These are phyloP conservation scores for Coleophoma eucalyptorum DNA, from an alignment of 2,329 filamentous ascomycete genomes.

Conservation along the genomic window DNA sequence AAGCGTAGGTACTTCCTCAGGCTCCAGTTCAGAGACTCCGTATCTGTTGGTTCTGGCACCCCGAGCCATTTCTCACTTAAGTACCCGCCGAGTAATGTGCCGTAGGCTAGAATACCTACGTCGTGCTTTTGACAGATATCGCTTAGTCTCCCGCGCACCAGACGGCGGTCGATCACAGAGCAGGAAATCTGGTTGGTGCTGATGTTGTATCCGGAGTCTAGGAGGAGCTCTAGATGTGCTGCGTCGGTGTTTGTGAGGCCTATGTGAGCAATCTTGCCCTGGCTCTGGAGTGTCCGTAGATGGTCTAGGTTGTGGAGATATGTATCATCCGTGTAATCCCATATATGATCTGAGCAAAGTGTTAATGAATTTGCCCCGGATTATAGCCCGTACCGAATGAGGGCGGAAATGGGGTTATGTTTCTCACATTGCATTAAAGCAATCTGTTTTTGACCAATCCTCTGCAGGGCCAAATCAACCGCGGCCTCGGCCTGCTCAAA, in stretches of 20 bases:
- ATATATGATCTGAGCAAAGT: conserved; percentile 18
- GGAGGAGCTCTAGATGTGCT: conserved; percentile 26
- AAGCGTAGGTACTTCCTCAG: conserved; percentile 32
- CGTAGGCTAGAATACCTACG: conserved; percentile 27
- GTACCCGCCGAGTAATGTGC: conserved; percentile 29
- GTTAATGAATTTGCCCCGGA: neutral
- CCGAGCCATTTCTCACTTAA: conserved; percentile 22
- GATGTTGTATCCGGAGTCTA: conserved; percentile 25
- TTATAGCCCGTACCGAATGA: neutral
- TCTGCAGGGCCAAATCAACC: conserved; percentile 20
- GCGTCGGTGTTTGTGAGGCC: conserved; percentile 28
- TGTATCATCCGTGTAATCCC: conserved; percentile 29
- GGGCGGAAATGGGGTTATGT: no score
- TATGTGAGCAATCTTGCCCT: conserved; percentile 24
- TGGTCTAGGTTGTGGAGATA: conserved; percentile 27
- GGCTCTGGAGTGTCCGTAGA: conserved; percentile 20
- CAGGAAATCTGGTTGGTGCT: conserved; percentile 28
- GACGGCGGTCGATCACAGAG: conserved; percentile 26
- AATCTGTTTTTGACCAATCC: conserved; percentile 22
- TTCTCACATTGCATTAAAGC: conserved; percentile 20
- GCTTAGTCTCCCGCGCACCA: conserved; percentile 18
- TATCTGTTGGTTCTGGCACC: conserved; percentile 17
- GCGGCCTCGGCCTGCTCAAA: conserved; percentile 21
- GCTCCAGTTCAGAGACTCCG: conserved; percentile 22
- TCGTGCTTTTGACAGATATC: conserved; percentile 18